Base-by-base conservation (phyloP, 352 stramenopile genomes). In the Phytophthora cactorum region DNA sequence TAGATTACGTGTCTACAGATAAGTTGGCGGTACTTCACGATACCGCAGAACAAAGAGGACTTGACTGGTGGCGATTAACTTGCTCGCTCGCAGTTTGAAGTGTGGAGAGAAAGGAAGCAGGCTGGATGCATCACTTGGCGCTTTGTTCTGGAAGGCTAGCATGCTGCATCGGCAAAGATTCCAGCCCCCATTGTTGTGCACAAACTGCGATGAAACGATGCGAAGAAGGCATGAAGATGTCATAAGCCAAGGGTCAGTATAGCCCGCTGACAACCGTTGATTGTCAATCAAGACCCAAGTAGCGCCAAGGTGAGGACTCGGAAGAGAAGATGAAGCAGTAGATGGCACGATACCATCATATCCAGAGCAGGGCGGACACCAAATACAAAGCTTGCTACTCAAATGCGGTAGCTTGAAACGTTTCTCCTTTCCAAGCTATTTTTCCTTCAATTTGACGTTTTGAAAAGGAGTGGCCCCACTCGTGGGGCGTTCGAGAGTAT, bases 91-190 rank as follows among this genome's bases (percentile, higher is more conserved):
- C 81, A 97, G 25, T 88, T 99, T 36, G 70, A 90, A 27, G 92
- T 90, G 15, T 99, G 97, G 97, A 97, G 95, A 77, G 80, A 97
- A 78, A 84, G 55, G 65, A 93, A 43, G 90, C 97, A 81, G 92
- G 91, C 10, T 98, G 88, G 88, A 92, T 93, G 79, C 85, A 95
- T 72, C 86, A 95, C 67, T 59, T 95, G 32, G 95, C 89, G 22
- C 78, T 97, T 29, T 97, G 99, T 78, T 92, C 96, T 99, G 97
- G 97, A 98, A 97, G 51, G 95, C 97, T 25, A 11, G 86, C 86
- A 1, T 97, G 91, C 68, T 70, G 95, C 10, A 88, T 97, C 28
- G 96, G 96, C 22, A 88, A 90, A 56, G 87, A 98, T 73, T 69
- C 96, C 97, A 3, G 82, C 90, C 50, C 96, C 93, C 2, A 98